A percentile compares a stretch with the other conserved stretches of the same genome.
Conservation (phyloP, 1,139 yeast genomes). For the Blastobotrys capitulatus region DNA sequence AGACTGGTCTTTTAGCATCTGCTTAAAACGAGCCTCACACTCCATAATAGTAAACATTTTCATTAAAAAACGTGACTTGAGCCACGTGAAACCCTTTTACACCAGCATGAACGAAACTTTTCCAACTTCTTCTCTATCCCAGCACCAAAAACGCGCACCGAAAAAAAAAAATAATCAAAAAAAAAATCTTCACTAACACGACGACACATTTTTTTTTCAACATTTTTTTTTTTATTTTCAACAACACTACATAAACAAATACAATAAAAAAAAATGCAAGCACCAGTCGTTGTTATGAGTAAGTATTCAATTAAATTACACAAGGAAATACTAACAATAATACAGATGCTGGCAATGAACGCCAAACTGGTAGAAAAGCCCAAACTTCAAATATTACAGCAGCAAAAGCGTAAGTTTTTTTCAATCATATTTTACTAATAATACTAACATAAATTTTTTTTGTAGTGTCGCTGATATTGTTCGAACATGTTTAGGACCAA, state of each 20-base stretch:
- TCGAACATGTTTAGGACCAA: conserved; percentile 98
- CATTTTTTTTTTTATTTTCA: not conserved
- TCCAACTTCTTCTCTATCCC: not conserved
- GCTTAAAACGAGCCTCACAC: too few species aligned
- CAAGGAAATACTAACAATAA: conserved; percentile 8
- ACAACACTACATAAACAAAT: not conserved
- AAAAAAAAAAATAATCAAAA: not conserved
- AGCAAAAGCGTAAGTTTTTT: conserved; percentile 66
- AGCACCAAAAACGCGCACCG: not conserved
- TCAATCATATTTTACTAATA: too few species aligned
- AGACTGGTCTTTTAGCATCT: too few species aligned
- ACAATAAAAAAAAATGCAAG: conserved; percentile 46
- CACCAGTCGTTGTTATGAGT: conserved; percentile 68
- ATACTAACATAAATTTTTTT: too few species aligned
- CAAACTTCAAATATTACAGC: conserved; percentile 96
- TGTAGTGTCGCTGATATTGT: conserved; percentile 86
- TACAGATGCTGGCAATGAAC: conserved; percentile 73
- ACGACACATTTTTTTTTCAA: not conserved
- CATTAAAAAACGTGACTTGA: not conserved
- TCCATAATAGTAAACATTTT: too few species aligned
- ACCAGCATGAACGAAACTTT: too few species aligned
- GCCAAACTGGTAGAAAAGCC: conserved; percentile 96
- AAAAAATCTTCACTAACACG: not conserved
- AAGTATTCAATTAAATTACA: conserved; percentile 18
- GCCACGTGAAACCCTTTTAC: too few species aligned